Evolutionary conservation across 1,284 basidiomycete species (phyloP).

Genomic region (Moesziomyces parantarcticus): DNA sequence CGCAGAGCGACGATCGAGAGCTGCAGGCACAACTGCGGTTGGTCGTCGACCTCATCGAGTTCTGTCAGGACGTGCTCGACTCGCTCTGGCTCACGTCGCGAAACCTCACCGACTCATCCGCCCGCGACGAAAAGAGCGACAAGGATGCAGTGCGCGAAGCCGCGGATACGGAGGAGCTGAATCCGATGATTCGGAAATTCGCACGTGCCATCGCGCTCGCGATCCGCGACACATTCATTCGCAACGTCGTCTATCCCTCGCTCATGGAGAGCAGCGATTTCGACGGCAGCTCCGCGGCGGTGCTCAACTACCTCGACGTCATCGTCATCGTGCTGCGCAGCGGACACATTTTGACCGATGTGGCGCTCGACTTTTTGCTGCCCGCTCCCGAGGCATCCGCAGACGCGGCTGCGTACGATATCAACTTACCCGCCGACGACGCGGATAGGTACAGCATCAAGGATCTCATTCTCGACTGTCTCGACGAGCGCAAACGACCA

Average conservation of each 20-base stretch:
- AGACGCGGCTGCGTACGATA: slow-evolving; percentile 7
- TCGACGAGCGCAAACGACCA: slow-evolving; percentile 22
- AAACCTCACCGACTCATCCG: slow-evolving; percentile 17
- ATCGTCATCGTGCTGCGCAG: slow-evolving; percentile 53
- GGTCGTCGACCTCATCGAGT: slow-evolving; percentile 88
- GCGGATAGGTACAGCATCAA: slow-evolving; percentile 50
- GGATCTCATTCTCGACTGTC: slow-evolving; percentile 55
- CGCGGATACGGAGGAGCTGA: slow-evolving; percentile 6
- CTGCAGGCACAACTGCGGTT: slow-evolving; percentile 85
- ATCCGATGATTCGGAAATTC: slow-evolving; percentile 43
- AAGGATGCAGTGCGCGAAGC: slow-evolving; percentile 2
- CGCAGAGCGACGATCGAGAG: slow-evolving; percentile 73
- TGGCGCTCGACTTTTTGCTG: slow-evolving; percentile 50
- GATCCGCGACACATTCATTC: slow-evolving; percentile 85
- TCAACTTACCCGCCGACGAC: slow-evolving; percentile 25
- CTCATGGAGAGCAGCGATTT: slow-evolving; percentile 90
- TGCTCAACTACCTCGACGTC: slow-evolving; percentile 93
- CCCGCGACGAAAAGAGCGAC: slow-evolving; percentile 4
- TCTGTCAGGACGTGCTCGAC: slow-evolving; percentile 81
- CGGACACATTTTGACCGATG: slow-evolving; percentile 52
- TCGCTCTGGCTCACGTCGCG: slow-evolving; percentile 33
- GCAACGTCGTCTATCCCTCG: slow-evolving; percentile 92
- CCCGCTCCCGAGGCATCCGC: slow-evolving; percentile 5
- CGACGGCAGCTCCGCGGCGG: slow-evolving; percentile 93
- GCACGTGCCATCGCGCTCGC: slow-evolving; percentile 68